Conservation (phyloP, 2,329 filamentous ascomycete species). For the Aspergillus intermedius region DNA sequence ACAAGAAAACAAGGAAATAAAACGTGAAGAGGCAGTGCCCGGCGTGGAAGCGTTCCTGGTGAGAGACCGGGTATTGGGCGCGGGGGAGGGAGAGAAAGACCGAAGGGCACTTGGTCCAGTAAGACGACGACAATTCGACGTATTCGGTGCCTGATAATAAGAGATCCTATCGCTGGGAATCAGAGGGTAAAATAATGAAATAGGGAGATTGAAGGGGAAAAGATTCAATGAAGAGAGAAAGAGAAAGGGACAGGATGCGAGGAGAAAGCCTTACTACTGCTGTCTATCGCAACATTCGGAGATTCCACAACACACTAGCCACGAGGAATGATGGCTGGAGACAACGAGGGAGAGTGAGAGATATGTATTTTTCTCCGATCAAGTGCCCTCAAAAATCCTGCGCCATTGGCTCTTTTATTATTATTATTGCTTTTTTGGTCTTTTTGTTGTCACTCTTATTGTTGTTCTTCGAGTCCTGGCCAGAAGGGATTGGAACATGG, state of each 20-base stretch:
- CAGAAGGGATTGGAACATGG: background rate
- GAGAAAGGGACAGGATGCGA: constrained; percentile 8
- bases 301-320: background rate
- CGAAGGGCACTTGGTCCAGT: background rate
- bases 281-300: background rate
- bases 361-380: too few species aligned
- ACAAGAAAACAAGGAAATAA: background rate
- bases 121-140: background rate
- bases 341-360: too few species aligned
- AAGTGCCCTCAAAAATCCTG: too few species aligned
- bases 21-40: background rate
- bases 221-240: constrained; percentile 4
- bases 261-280: constrained; percentile 1
- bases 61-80: background rate
- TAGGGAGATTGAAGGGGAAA: constrained; percentile 1
- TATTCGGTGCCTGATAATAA: background rate
- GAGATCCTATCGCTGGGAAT: too few species aligned
- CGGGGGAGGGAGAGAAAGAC: background rate
- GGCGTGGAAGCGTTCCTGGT: background rate
- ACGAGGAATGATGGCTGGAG: too few species aligned
- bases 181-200: background rate
- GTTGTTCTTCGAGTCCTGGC: background rate
- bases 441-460: background rate
- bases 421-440: background rate
- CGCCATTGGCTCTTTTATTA: background rate